Evolutionary conservation across 2,329 filamentous ascomycete species (phyloP), one percentile per base, ranked within the genome.

Genomic region (Colletotrichum kahawae): DNA sequence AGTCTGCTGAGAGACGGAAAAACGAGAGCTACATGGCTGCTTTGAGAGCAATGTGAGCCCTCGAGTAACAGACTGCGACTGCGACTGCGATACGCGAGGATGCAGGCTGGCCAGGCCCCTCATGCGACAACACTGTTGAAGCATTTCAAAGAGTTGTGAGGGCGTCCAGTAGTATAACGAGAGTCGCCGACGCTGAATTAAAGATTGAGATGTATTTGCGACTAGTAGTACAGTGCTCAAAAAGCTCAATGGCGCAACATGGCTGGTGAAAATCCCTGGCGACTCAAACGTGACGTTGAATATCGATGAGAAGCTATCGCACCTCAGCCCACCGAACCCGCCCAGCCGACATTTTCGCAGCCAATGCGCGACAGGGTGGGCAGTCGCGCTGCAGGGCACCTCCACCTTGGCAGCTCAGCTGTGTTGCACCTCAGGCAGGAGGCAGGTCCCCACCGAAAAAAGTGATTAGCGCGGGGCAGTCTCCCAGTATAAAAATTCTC

Each of bases 401-500:
- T 51, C 21, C 43, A 51, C 43, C n/a, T 51, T 51, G 43, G 43
- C n/a, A 51, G 48, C n/a, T 38, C 18, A 63, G 24, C 54, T 51
- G 43, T 51, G 43, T 69, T 34, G 68, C 62, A 75, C 73, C 73
- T 75, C 43, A 75, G 73, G 73, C 73, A 68, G 63, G 51, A 79
- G 74, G 36, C 80, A 77, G 71, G 38, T 78, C 80, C 57, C 79
- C 79, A 75, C 82, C 84, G 21, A 51, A 65, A 65, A 10, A 56
- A 63, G 36, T 67, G 36, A 76, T 74, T 73, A 56, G 36, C 73
- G 73, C 71, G 70, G 71, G 74, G 68, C 78, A 77, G 78, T 77
- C 14, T 64, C 63, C 65, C 76, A 76, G 79, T 82, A 85, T 86
- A 86, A 87, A 86, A 80, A 78, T 76, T 77, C 79, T 72, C 74